These are phyloP conservation scores for Xylaria curta DNA, from an alignment of 495 filamentous ascomycete genomes.

Conservation along the genomic window DNA sequence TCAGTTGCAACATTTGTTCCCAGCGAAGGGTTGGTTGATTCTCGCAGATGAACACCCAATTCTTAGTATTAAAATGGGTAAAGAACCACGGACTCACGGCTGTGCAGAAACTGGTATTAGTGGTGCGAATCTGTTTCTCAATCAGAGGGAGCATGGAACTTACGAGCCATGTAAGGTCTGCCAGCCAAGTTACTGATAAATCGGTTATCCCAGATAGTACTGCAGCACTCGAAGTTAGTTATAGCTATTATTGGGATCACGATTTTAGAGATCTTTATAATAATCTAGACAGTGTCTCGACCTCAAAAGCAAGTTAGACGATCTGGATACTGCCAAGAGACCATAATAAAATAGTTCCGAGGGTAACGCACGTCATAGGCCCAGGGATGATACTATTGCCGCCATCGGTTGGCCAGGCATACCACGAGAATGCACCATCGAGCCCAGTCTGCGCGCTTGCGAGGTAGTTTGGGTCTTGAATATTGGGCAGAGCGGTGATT, in stretches of 20 bases:
- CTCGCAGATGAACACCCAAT: conserved; percentile 50
- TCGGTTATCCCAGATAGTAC: conserved; percentile 50
- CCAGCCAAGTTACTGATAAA: conserved; percentile 48
- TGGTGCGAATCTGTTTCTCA: conserved; percentile 41
- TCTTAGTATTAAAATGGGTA: conserved; percentile 57
- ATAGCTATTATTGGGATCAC: not conserved
- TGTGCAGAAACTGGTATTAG: conserved; percentile 39
- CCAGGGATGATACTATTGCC: conserved; percentile 54
- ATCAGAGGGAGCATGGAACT: conserved; percentile 26
- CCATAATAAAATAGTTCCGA: not conserved
- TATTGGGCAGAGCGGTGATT: conserved; percentile 60
- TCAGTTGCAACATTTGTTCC: conserved; percentile 31
- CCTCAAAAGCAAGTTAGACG: not conserved
- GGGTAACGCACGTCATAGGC: conserved; percentile 36
- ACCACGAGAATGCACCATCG: conserved; percentile 61
- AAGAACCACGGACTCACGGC: conserved; percentile 64
- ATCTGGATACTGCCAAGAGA: not conserved
- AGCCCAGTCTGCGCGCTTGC: conserved; percentile 43
- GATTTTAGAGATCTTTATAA: not conserved
- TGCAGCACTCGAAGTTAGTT: not conserved
- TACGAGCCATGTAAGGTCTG: conserved; percentile 46
- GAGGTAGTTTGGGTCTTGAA: conserved; percentile 42
- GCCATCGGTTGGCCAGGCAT: conserved; percentile 61
- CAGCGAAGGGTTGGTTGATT: conserved; percentile 44
- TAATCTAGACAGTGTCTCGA: not conserved